phyloP scores from a whole-genome alignment of 345 rosid genomes.

The Carallia brachiata region DNA sequence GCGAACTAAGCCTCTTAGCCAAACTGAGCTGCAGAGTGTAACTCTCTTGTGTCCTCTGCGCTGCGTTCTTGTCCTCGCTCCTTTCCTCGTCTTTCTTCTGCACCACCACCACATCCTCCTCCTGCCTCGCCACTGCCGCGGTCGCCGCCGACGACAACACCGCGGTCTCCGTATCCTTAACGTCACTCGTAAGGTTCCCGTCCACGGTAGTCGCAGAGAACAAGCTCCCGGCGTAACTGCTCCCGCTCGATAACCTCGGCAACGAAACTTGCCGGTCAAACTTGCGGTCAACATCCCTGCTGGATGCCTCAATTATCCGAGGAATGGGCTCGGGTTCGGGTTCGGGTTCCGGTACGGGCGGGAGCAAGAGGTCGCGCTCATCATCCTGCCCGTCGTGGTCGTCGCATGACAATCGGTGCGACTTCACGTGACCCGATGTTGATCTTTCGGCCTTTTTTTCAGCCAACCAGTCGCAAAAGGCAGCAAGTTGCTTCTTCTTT shows the following conservation, averaged over 20 bases:
- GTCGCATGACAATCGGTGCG: conserved; percentile 31
- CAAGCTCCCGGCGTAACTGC: conserved; percentile 78
- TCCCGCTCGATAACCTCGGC: conserved; percentile 77
- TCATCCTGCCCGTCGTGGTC: conserved; percentile 48
- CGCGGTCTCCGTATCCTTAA: conserved; percentile 43
- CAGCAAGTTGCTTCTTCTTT: conserved; percentile 56
- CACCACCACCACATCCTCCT: conserved; percentile 36
- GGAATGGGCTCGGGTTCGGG: conserved; percentile 19
- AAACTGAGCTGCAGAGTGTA: conserved; percentile 71
- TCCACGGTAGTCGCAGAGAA: conserved; percentile 80
- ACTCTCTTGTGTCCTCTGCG: conserved; percentile 50
- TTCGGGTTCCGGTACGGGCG: conserved; percentile 19
- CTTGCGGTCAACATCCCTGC: conserved; percentile 44
- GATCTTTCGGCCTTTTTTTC: conserved; percentile 49
- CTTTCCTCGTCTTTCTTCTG: conserved; percentile 7
- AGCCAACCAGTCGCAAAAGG: conserved; percentile 62
- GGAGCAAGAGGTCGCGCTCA: conserved; percentile 35
- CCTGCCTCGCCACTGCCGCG: conserved; percentile 16
- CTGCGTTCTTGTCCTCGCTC: conserved; percentile 28
- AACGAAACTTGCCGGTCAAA: conserved; percentile 68
- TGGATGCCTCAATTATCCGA: conserved; percentile 13
- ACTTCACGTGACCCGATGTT: conserved; percentile 38
- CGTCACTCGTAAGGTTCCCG: conserved; percentile 53
- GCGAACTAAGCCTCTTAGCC: conserved; percentile 68
- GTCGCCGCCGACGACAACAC: not conserved